Percentiles rank a stretch among this genome's conserved stretches.
Conservation (phyloP, 2,329 filamentous ascomycete genomes). For the Venturia nashicola region DNA sequence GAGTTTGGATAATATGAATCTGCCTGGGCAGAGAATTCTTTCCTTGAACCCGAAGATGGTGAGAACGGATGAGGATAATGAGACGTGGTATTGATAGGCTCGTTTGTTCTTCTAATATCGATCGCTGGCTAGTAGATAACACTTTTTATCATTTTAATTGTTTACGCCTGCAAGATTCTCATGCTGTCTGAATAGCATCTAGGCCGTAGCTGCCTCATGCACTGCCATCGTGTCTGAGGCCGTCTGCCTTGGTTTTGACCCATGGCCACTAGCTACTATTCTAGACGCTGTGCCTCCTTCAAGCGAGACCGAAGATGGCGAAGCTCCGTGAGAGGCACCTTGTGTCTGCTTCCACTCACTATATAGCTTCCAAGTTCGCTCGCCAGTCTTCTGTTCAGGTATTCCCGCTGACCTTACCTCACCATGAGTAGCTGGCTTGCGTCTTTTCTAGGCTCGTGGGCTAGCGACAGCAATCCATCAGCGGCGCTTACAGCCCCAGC, state of each 20-base stretch:
- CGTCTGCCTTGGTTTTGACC: background rate
- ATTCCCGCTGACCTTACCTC: background rate
- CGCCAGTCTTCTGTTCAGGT: background rate
- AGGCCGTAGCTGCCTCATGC: background rate
- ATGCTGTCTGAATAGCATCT: too few relatives aligned
- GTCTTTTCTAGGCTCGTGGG: background rate
- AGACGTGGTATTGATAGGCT: constrained; percentile 39
- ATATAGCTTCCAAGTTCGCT: background rate
- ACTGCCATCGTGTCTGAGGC: background rate
- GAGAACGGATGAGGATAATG: constrained; percentile 39
- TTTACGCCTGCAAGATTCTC: too few relatives aligned
- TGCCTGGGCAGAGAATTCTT: constrained; percentile 46
- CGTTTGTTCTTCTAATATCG: too few relatives aligned
- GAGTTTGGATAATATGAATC: constrained; percentile 28
- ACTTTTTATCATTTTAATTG: too few relatives aligned
- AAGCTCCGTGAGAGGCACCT: background rate
- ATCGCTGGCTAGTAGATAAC: too few relatives aligned
- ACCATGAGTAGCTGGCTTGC: background rate
- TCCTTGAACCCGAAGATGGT: constrained; percentile 45
- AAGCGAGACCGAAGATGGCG: background rate
- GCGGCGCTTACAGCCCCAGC: background rate
- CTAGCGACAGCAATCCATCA: background rate
- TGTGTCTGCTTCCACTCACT: background rate
- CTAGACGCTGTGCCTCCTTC: background rate
- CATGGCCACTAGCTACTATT: background rate